Base-by-base conservation (phyloP, 768 basidiomycete genomes). In the Lentinula detonsa region DNA sequence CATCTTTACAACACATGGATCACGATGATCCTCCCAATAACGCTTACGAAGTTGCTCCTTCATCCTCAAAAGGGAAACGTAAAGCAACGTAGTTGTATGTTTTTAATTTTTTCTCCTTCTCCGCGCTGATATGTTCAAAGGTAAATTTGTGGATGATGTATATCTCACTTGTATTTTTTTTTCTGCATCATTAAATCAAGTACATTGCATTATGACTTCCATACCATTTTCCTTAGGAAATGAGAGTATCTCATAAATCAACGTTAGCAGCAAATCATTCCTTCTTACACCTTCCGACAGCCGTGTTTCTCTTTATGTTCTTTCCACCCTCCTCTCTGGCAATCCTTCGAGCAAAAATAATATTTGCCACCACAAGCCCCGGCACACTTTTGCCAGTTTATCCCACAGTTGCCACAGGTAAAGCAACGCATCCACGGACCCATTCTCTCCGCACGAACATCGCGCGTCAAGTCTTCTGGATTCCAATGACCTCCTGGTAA, bases 21-120 rank as follows among this genome's bases (percentile, higher is more conserved):
- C 35, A 49, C 54, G 8, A 65, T 63, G 64, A 55, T 54, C 45
- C 70, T 18, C 73, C 76, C 40, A 69, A 69, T 21, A 85, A 85
- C 65, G 81, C 81, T 0, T 85, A 85, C 63, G 84, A 85, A 67
- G 73, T 65, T 33, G 71, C 69, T 63, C 74, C 69, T 50, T 71
- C 55, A 31, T 65, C 67, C 65, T 76, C 68, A 58, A 74, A 73
- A 53, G 73, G 72, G 59, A 76, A 79, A 62, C 66, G 68, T 67
- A 73, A 67, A 59, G 71, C 67, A 18, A 54, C 16, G 11, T 54
- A 53, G 63, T 68, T 69, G 28, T 33, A 66, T 65, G 28, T 52
- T 31, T 9, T 33, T 42, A 15, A 42, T 55, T 59, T 55, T 58
- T n/a, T 55, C 54, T 6, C 21, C 61, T 34, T n/a, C 0, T 64